Base-by-base conservation (phyloP, 371 early-diverging fungal species). In the Actinomucor elegans region DNA sequence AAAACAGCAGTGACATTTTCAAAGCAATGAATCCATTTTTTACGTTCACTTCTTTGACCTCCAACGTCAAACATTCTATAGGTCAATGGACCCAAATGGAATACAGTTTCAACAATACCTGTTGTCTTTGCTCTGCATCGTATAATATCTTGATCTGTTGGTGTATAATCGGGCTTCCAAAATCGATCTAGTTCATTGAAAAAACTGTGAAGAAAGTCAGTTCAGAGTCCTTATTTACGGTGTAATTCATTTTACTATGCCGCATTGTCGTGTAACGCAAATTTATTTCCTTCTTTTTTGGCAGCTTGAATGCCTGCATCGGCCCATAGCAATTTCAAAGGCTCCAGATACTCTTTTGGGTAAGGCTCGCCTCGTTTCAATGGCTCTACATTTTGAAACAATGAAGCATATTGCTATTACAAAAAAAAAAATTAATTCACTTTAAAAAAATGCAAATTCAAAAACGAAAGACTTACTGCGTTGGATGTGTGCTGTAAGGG, bases 21-120 rank as follows among this genome's bases (percentile, higher is more conserved):
- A 74, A 95, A 90, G 60, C 94, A 96, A 58, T 94, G 95, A 42
- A 93, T 91, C 98, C 98, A 96, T 66, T 94, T 94, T 66, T 93
- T 94, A 34, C 98, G 80, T 65, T 93, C 93, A 21, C 89, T 88
- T 42, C 93, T 79, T 37, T 88, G 90, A 5, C 89, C 89, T 11
- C 89, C 88, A 1, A 89, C 90, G 57, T 89, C 90, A 66, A 87
- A 87, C 88, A 89, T 89, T 36, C 46, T 29, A 32, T 57, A 57
- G 23, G 67, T 75, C n/a, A 86, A 59, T 51, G 80, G 77, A 0
- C 84, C 90, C 76, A 87, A 82, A 38, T 68, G 80, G 57, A 89
- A 90, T 35, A 84, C 59, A 27, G 89, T 90, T 57, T 90, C 90
- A 12, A 74, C 78, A 31, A 94, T 93, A 44, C 91, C 89, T 14